Evolutionary conservation across 148 eudicot genomes (phyloP).

Genomic region (Agrostemma githago): DNA sequence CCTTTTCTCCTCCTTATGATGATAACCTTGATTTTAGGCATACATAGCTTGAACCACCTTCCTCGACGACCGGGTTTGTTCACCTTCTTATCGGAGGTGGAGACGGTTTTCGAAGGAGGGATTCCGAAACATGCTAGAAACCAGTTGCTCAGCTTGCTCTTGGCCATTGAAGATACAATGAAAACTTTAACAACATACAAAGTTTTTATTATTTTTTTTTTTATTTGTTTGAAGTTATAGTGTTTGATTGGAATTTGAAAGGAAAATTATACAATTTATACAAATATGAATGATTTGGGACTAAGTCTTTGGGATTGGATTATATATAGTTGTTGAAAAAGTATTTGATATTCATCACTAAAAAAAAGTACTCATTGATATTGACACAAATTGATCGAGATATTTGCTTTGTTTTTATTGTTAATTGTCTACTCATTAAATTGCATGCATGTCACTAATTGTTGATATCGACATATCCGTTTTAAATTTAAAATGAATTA

Average conservation of each 20-base stretch:
- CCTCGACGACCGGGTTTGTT: neutral
- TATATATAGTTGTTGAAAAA: slow-evolving; percentile 11
- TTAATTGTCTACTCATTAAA: neutral
- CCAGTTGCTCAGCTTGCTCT: neutral
- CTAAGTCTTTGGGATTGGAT: slow-evolving; percentile 1
- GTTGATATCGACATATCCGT: neutral
- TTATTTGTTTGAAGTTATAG: slow-evolving; percentile 8
- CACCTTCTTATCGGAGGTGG: neutral
- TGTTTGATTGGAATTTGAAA: slow-evolving; percentile 29
- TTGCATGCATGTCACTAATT: neutral
- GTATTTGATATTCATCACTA: neutral
- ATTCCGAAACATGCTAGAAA: slow-evolving; percentile 23
- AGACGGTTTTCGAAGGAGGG: neutral
- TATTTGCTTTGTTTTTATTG: slow-evolving; percentile 2
- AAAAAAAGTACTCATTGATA: neutral
- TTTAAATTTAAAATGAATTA: no score
- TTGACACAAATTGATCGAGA: neutral
- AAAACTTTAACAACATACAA: neutral
- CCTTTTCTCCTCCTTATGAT: neutral
- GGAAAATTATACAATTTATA: neutral
- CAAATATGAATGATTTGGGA: neutral
- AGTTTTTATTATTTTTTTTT: slow-evolving; percentile 9
- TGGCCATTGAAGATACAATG: slow-evolving; percentile 15
- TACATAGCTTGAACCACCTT: slow-evolving; percentile 16
- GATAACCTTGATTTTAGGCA: slow-evolving; percentile 17